Conservation (phyloP, 495 filamentous ascomycete genomes). For the Darksidea phi region DNA sequence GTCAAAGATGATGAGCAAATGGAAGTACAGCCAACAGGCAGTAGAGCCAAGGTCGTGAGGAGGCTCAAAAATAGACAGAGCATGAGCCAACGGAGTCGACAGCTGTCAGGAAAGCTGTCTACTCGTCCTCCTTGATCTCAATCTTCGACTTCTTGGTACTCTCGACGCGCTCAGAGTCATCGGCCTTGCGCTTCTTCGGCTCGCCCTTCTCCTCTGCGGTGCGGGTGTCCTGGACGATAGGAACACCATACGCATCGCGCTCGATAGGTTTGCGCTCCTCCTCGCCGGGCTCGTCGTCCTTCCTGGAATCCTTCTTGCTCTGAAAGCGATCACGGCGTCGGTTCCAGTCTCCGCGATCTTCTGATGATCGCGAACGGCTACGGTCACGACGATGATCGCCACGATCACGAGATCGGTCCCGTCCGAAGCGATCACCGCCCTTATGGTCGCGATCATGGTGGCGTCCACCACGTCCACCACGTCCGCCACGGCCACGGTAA, state of each 20-base stretch:
- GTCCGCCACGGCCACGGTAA: slow-evolving; percentile 34
- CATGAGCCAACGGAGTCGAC: not conserved
- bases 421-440: not conserved
- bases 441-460: slow-evolving; percentile 26
- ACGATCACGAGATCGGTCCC: slow-evolving; percentile 26
- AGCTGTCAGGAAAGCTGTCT: not conserved
- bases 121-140: slow-evolving; percentile 21
- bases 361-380: slow-evolving; percentile 9
- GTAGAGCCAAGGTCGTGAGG: too few species aligned
- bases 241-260: slow-evolving; percentile 6
- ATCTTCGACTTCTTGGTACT: slow-evolving; percentile 19
- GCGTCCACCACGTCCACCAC: slow-evolving; percentile 9
- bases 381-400: slow-evolving; percentile 29
- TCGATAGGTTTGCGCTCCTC: slow-evolving; percentile 1
- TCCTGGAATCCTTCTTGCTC: not conserved
- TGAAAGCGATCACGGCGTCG: slow-evolving; percentile 26
- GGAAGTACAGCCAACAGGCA: too few species aligned
- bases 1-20: too few species aligned
- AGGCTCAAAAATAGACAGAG: not conserved
- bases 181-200: slow-evolving; percentile 15
- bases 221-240: slow-evolving; percentile 10
- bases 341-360: slow-evolving; percentile 29
- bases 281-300: not conserved
- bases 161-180: slow-evolving; percentile 1
- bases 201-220: not conserved